Conservation (phyloP, 2,329 filamentous ascomycete species). For the Anthostomella pinea region DNA sequence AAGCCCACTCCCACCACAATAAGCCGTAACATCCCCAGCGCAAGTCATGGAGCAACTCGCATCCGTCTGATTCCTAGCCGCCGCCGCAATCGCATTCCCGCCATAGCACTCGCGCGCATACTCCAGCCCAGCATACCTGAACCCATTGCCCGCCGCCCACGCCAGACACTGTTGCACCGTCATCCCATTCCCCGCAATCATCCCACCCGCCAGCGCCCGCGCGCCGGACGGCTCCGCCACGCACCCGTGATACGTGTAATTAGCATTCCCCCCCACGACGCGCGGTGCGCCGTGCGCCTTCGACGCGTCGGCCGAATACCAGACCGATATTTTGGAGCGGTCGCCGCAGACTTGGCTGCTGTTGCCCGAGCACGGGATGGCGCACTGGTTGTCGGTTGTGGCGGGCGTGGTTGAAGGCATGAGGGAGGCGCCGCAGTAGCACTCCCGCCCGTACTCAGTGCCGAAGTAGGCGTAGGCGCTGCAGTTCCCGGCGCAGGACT, state of each 20-base stretch:
- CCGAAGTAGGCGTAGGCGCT: conserved; percentile 1
- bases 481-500: conserved; percentile 9
- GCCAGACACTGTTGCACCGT: conserved; percentile 1
- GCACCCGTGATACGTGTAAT: conserved; percentile 1
- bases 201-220: not conserved
- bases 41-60: not conserved
- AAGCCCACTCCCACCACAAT: not conserved
- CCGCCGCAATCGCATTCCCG: not conserved
- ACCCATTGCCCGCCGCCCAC: not conserved
- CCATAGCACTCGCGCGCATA: not conserved
- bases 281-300: not conserved
- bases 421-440: conserved; percentile 37
- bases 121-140: conserved; percentile 1
- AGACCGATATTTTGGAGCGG: conserved; percentile 18
- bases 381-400: conserved; percentile 14
- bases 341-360: conserved; percentile 22
- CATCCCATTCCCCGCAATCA: not conserved
- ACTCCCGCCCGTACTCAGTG: too few species aligned
- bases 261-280: not conserved
- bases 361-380: conserved; percentile 21
- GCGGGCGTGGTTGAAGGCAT: not conserved
- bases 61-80: not conserved
- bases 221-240: not conserved
- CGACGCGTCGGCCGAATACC: conserved; percentile 7
- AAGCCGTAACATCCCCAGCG: not conserved